Percentiles rank a stretch among this genome's conserved stretches.
Conservation (phyloP, 2,329 filamentous ascomycete species). For the Fusarium drepaniforme region DNA sequence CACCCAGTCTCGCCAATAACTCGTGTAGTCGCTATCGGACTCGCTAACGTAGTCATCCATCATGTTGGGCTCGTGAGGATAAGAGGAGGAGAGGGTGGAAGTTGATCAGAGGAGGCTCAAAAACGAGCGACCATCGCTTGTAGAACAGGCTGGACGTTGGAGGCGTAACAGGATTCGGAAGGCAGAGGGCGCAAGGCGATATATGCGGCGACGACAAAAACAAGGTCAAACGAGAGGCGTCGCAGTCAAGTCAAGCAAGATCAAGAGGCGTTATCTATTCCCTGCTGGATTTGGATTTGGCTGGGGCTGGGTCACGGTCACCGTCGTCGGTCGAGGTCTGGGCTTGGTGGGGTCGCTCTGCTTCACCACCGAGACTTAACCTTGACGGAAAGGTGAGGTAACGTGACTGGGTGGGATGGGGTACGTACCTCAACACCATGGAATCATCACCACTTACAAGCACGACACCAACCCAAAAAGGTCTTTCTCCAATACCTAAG, state of each 20-base stretch:
- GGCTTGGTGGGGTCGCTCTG: slow-evolving; percentile 34
- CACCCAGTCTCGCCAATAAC: slow-evolving; percentile 99
- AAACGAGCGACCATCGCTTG: slow-evolving; percentile 46
- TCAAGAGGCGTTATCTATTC: slow-evolving; percentile 29
- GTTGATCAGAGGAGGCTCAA: slow-evolving; percentile 38
- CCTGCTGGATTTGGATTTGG: slow-evolving; percentile 21
- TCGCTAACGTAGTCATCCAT: slow-evolving; percentile 99
- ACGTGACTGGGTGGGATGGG: slow-evolving; percentile 36
- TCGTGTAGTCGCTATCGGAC: slow-evolving; percentile 98
- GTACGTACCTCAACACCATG: slow-evolving; percentile 24
- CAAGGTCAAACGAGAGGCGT: slow-evolving; percentile 2
- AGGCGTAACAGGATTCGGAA: slow-evolving; percentile 5
- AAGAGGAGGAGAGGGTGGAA: slow-evolving; percentile 13
- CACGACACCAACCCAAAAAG: not conserved
- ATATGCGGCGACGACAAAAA: not conserved
- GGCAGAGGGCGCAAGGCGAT: not conserved
- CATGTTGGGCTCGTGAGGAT: slow-evolving; percentile 43
- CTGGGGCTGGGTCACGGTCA: slow-evolving; percentile 9
- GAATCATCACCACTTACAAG: slow-evolving; percentile 9
- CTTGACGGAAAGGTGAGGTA: slow-evolving; percentile 29
- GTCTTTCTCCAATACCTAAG: not conserved
- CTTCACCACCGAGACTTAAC: not conserved
- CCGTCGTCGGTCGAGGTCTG: slow-evolving; percentile 21
- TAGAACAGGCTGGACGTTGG: not conserved
- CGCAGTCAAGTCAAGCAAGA: slow-evolving; percentile 4